Conservation (phyloP, 768 basidiomycete genomes). For the Solioccasus polychromus region DNA sequence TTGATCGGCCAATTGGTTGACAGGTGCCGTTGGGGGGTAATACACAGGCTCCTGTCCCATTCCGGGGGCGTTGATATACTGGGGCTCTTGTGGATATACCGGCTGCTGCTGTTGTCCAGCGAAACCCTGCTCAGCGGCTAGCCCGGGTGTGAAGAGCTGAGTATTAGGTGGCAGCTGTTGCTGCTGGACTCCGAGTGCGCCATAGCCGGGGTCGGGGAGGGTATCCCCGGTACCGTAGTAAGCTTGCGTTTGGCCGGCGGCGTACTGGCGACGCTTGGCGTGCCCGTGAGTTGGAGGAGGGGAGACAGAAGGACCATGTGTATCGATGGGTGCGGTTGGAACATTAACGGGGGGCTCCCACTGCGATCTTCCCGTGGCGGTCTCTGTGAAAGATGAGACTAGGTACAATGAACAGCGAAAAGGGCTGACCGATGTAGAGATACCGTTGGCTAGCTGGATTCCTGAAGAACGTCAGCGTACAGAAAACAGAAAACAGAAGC, state of each 20-base stretch:
- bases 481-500: background rate
- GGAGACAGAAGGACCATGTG: slow-evolving; percentile 42
- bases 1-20: slow-evolving; percentile 74
- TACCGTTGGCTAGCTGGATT: slow-evolving; percentile 76
- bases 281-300: slow-evolving; percentile 43
- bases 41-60: slow-evolving; percentile 43
- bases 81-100: slow-evolving; percentile 41
- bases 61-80: slow-evolving; percentile 44
- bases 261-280: slow-evolving; percentile 86
- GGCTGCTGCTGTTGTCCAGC: slow-evolving; percentile 56
- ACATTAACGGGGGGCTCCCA: slow-evolving; percentile 75
- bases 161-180: slow-evolving; percentile 36
- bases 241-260: slow-evolving; percentile 88
- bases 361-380: slow-evolving; percentile 76
- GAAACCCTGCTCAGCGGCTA: slow-evolving; percentile 68
- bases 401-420: slow-evolving; percentile 4
- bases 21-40: slow-evolving; percentile 36
- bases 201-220: slow-evolving; percentile 45
- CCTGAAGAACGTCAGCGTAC: slow-evolving; percentile 42
- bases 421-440: slow-evolving; percentile 80
- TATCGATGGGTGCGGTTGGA: slow-evolving; percentile 36
- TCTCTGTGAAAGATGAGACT: slow-evolving; percentile 51
- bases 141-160: slow-evolving; percentile 85
- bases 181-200: slow-evolving; percentile 33
- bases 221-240: slow-evolving; percentile 62